These are phyloP conservation scores for Xylariomycetidae sp. DNA, from an alignment of 2,329 filamentous ascomycete genomes.

Conservation along the genomic window DNA sequence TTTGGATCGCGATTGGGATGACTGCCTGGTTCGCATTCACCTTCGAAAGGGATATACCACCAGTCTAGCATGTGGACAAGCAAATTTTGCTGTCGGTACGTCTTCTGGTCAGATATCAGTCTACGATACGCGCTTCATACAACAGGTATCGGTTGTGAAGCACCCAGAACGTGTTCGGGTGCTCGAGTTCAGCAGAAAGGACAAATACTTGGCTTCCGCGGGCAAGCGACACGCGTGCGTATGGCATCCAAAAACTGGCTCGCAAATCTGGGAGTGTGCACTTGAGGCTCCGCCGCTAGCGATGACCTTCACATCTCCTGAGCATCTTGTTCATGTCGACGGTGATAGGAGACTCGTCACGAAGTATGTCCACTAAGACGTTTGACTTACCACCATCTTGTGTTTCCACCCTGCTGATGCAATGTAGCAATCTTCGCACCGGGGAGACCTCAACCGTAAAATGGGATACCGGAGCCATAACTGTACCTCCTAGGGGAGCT, in stretches of 20 bases:
- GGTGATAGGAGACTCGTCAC: not conserved
- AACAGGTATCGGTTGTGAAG: slow-evolving; percentile 12
- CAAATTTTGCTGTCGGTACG: slow-evolving; percentile 25
- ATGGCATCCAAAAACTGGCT: slow-evolving; percentile 7
- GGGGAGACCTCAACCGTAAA: slow-evolving; percentile 8
- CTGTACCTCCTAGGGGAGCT: slow-evolving; percentile 8
- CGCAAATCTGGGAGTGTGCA: slow-evolving; percentile 6
- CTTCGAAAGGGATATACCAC: slow-evolving; percentile 20
- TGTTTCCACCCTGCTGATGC: slow-evolving; percentile 1
- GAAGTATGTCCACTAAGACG: not conserved
- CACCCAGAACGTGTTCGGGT: slow-evolving; percentile 22
- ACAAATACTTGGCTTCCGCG: slow-evolving; percentile 11
- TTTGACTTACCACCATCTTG: not conserved
- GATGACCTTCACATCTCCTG: slow-evolving; percentile 4
- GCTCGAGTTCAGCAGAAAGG: slow-evolving; percentile 20
- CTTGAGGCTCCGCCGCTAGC: slow-evolving; percentile 7
- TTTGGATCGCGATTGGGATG: slow-evolving; percentile 24
- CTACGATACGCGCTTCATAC: slow-evolving; percentile 21
- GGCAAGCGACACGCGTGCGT: slow-evolving; percentile 8
- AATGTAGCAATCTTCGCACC: slow-evolving; percentile 7
- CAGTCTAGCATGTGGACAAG: slow-evolving; percentile 20
- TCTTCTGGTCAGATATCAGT: slow-evolving; percentile 24
- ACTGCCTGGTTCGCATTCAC: slow-evolving; percentile 27
- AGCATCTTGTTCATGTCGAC: not conserved
- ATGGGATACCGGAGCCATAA: slow-evolving; percentile 5